Base-by-base conservation (phyloP, 495 filamentous ascomycete genomes). In the Penicillium ochrochloron region DNA sequence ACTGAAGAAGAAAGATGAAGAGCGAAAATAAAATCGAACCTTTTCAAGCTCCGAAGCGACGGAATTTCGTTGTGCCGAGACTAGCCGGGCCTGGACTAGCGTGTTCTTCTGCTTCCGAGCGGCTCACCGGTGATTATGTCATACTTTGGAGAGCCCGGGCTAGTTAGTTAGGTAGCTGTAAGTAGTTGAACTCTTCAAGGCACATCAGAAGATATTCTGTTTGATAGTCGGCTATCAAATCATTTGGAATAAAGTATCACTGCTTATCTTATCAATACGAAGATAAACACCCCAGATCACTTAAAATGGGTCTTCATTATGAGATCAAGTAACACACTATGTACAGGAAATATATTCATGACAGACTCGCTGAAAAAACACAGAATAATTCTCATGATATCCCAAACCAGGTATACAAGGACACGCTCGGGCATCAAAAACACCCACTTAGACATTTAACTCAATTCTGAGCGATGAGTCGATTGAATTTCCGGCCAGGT, bases 11-110 rank as follows among this genome's bases (percentile, higher is more conserved):
- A 65, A 68, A 68, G 50, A 59, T 52, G 60, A 60, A 68, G 51
- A 44, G 59, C 27, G 60, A 59, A 64, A 70, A 59, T 59, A 66
- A 54, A 68, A 63, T 68, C 58, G 66, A 67, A 62, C 44, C 63
- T 69, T 70, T 68, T 70, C 66, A 70, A 70, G 68, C 68, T 70
- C 56, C 34, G 57, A 41, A 48, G 62, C 51, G 44, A 58, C 63
- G 63, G 63, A 57, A 53, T 27, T 41, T 57, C 10, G 53, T 63
- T 61, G 34, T 46, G 48, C 62, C 62, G 62, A 54, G 31, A 23
- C 53, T 56, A 56, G 53, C 53, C 53, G 9, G 0, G 1, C 1
- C 6, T n/a, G 33, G 53, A 21, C 53, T 56, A 39, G 31, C 53
- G 31, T n/a, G 1, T 0, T 0, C 1, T 15, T 6, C 23, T 51